These are phyloP conservation scores for Acrocalymma vagum DNA, from an alignment of 2,329 filamentous ascomycete species.

Conservation along the genomic window DNA sequence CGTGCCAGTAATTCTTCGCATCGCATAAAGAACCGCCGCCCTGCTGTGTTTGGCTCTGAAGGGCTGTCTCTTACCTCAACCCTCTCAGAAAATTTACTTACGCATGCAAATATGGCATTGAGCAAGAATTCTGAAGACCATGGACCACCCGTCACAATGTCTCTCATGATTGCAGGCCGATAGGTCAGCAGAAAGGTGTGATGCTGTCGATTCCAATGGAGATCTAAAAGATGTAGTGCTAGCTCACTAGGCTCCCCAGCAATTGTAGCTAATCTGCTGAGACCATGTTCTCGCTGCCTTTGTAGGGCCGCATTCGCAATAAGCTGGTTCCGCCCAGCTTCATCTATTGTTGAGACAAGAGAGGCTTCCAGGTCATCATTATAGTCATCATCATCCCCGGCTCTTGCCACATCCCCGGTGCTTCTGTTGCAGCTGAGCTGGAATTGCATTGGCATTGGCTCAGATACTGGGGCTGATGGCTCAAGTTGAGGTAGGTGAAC, in stretches of 20 bases:
- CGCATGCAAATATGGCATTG: conserved; percentile 60
- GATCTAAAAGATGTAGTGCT: conserved; percentile 13
- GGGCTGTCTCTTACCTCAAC: conserved; percentile 54
- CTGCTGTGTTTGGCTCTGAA: conserved; percentile 54
- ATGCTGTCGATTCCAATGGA: conserved; percentile 59
- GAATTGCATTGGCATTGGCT: too few relatives aligned
- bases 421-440: too few relatives aligned
- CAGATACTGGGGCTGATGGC: too few relatives aligned
- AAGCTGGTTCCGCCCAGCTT: not conserved
- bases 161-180: conserved; percentile 50
- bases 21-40: conserved; percentile 34
- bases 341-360: conserved; percentile 33
- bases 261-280: not conserved
- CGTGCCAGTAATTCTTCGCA: conserved; percentile 28
- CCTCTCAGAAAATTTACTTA: conserved; percentile 54
- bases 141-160: conserved; percentile 58
- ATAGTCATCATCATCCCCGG: too few relatives aligned
- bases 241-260: conserved; percentile 2
- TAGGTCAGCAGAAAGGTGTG: conserved; percentile 57
- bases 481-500: too few relatives aligned
- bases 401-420: too few relatives aligned
- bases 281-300: conserved; percentile 2
- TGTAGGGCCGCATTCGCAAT: conserved; percentile 7
- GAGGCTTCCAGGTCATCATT: too few relatives aligned
- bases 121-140: conserved; percentile 64